Conservation (phyloP, 1,284 basidiomycete species). For the Xerocomus amazonicus region DNA sequence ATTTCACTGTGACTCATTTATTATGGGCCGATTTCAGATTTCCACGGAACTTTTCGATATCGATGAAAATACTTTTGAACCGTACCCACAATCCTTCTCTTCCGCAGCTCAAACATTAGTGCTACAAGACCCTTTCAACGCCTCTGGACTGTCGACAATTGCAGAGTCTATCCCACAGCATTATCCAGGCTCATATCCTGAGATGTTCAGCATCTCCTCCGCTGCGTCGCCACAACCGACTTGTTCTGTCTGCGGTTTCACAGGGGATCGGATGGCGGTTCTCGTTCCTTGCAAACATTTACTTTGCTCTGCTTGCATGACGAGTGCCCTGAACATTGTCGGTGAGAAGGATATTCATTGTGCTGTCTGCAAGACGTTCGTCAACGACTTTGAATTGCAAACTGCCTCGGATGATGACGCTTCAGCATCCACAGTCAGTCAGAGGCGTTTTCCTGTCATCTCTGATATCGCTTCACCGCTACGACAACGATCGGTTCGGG, state of each 20-base stretch:
- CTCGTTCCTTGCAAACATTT: constrained; percentile 70
- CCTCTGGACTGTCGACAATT: constrained; percentile 26
- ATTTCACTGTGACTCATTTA: constrained; percentile 24
- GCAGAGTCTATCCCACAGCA: constrained; percentile 24
- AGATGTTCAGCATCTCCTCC: constrained; percentile 24
- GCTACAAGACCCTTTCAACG: constrained; percentile 32
- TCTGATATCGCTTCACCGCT: constrained; percentile 23
- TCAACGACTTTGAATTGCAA: constrained; percentile 62
- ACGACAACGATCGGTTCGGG: constrained; percentile 20
- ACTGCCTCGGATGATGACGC: constrained; percentile 18
- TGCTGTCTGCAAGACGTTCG: constrained; percentile 65
- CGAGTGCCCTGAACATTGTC: constrained; percentile 78
- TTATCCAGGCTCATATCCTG: constrained; percentile 19
- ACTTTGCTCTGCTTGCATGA: constrained; percentile 73
- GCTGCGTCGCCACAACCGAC: constrained; percentile 14
- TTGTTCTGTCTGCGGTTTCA: constrained; percentile 52
- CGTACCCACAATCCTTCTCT: constrained; percentile 45
- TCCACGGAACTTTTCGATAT: constrained; percentile 67
- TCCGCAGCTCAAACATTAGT: constrained; percentile 32
- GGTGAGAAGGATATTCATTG: constrained; percentile 83
- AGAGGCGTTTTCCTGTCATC: constrained; percentile 7
- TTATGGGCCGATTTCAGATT: constrained; percentile 33
- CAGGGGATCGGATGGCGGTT: constrained; percentile 52
- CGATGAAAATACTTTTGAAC: constrained; percentile 61
- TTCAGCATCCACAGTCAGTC: constrained; percentile 14